Conservation (phyloP, 305 asterid species). For the Fraxinus ornus region DNA sequence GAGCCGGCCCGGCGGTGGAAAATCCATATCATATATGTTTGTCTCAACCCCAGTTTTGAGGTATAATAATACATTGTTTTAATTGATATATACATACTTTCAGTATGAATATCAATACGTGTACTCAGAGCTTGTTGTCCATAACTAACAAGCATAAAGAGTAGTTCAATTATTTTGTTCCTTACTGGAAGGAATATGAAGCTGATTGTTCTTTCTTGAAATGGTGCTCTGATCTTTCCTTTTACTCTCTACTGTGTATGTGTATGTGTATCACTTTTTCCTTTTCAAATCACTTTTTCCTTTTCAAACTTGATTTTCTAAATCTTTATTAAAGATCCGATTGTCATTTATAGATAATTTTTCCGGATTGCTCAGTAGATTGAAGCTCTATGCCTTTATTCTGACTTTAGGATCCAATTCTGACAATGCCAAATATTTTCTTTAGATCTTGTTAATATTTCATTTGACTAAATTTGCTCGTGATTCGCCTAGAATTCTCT, state of each 20-base stretch:
- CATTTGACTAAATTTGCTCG: neutral
- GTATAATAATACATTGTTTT: neutral
- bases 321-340: neutral
- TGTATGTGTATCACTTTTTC: neutral
- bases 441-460: neutral
- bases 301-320: neutral
- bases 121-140: neutral
- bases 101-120: neutral
- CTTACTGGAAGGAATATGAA: neutral
- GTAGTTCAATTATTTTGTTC: neutral
- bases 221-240: slow-evolving; percentile 1
- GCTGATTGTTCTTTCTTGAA: neutral
- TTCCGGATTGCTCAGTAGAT: neutral
- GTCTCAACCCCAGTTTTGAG: neutral
- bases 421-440: neutral
- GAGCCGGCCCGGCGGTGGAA: neutral
- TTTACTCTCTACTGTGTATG: neutral
- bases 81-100: neutral
- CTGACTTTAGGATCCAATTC: neutral
- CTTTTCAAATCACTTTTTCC: neutral
- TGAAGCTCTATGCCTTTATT: neutral
- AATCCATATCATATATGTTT: neutral
- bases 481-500: neutral
- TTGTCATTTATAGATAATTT: neutral
- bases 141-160: neutral